phyloP scores from a whole-genome alignment of 2,329 filamentous ascomycete genomes.

The Epichloe hybrida region DNA sequence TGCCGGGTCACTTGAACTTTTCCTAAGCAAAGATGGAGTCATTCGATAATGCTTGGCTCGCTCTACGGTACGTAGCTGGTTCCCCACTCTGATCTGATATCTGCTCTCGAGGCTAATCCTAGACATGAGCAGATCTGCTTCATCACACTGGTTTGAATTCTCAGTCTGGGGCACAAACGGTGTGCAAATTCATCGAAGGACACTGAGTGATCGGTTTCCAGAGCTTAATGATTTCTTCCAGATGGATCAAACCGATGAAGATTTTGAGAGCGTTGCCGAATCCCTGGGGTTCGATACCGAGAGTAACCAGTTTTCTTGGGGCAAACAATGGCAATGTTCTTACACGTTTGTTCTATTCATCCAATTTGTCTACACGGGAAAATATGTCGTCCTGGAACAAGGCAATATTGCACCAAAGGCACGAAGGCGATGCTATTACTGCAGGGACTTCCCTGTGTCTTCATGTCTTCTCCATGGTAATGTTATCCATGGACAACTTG shows the following conservation, averaged over 20 bases:
- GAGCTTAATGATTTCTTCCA: not conserved
- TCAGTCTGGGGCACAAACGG: not conserved
- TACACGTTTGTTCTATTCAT: not conserved
- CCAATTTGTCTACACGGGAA: not conserved
- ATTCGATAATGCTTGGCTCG: rapidly evolving
- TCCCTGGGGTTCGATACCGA: not conserved
- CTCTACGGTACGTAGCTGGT: too few species aligned
- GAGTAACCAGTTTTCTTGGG: not conserved
- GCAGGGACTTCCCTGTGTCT: too few species aligned
- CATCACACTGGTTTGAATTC: not conserved
- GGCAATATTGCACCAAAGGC: too few species aligned
- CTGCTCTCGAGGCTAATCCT: too few species aligned
- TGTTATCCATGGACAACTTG: too few species aligned
- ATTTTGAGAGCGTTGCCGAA: not conserved
- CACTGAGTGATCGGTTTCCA: not conserved
- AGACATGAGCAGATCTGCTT: too few species aligned
- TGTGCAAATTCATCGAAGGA: not conserved
- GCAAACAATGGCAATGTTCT: too few species aligned
- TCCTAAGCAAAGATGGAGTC: too few species aligned
- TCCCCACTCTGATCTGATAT: too few species aligned
- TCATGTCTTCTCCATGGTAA: too few species aligned
- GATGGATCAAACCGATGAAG: not conserved
- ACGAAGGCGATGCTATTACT: too few species aligned
- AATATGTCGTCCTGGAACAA: not conserved
- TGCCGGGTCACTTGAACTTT: too few species aligned